Evolutionary conservation across 352 stramenopile genomes (phyloP).

Genomic region (Nothophytophthora sp.): DNA sequence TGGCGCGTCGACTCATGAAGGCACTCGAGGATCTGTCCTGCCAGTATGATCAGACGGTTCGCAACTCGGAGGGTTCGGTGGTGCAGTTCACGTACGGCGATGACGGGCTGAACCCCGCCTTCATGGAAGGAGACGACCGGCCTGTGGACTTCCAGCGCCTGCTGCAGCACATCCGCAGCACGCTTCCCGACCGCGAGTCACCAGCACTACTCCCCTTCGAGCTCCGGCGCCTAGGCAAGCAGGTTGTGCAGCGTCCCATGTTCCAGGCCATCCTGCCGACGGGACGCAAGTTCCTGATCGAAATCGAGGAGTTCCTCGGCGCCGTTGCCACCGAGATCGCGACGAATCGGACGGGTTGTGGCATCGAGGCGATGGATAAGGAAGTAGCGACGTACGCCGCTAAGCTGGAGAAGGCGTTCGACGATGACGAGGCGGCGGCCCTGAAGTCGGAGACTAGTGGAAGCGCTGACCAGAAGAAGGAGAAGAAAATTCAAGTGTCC

Average conservation of each 20-base stretch:
- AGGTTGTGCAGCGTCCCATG: constrained; percentile 73
- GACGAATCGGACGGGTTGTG: constrained; percentile 45
- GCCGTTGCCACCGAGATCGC: constrained; percentile 68
- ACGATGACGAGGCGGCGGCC: constrained; percentile 40
- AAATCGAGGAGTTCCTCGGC: constrained; percentile 86
- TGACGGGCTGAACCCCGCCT: constrained; percentile 97
- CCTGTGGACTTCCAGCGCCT: constrained; percentile 97
- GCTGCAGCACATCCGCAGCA: constrained; percentile 88
- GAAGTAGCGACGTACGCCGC: constrained; percentile 64
- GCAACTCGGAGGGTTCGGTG: constrained; percentile 89
- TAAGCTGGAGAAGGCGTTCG: constrained; percentile 68
- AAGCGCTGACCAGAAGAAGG: constrained; percentile 29
- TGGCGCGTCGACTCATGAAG: constrained; percentile 98
- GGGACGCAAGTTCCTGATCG: constrained; percentile 90
- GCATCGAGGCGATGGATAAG: constrained; percentile 70
- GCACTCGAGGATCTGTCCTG: constrained; percentile 97
- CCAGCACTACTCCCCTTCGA: constrained; percentile 78
- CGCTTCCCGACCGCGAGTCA: constrained; percentile 69
- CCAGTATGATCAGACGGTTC: constrained; percentile 93
- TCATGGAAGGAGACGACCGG: constrained; percentile 95
- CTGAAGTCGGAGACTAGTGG: constrained; percentile 19
- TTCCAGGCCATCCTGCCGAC: constrained; percentile 88
- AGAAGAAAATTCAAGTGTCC: constrained; percentile 62
- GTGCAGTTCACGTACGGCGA: constrained; percentile 99
- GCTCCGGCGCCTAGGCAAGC: constrained; percentile 83